These are phyloP conservation scores for Daldinia bambusicola DNA, from an alignment of 495 filamentous ascomycete species.

Conservation along the genomic window DNA sequence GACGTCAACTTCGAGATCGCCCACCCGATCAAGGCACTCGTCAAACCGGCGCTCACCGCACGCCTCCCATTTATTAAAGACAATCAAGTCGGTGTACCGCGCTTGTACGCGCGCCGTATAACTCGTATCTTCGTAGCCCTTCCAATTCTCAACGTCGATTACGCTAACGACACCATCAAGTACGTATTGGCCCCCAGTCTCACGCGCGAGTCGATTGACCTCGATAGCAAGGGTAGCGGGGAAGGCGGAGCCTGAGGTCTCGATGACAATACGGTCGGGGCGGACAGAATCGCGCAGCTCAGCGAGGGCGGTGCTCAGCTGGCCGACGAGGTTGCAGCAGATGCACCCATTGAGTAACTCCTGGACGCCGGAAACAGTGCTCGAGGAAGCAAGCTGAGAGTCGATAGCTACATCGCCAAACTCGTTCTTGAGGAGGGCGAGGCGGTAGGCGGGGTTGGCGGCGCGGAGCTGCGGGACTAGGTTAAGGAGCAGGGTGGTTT, in stretches of 20 bases:
- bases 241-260: conserved; percentile 89
- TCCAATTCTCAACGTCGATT: conserved; percentile 97
- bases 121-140: conserved; percentile 90
- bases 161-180: conserved; percentile 93
- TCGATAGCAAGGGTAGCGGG: conserved; percentile 92
- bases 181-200: conserved; percentile 71
- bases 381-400: conserved; percentile 83
- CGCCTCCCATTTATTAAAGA: conserved; percentile 96
- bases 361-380: conserved; percentile 85
- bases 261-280: conserved; percentile 90
- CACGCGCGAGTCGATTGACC: conserved; percentile 79
- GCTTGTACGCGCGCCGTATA: conserved; percentile 84
- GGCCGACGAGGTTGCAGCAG: conserved; percentile 96
- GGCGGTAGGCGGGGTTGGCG: conserved; percentile 71
- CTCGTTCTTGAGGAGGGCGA: conserved; percentile 98
- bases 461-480: conserved; percentile 84
- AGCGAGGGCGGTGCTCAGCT: conserved; percentile 80
- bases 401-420: conserved; percentile 95
- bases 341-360: conserved; percentile 97
- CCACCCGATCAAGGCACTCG: conserved; percentile 81
- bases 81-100: conserved; percentile 89
- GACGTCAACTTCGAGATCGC: conserved; percentile 83
- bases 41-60: conserved; percentile 79
- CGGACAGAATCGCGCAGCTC: conserved; percentile 67
- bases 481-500: conserved; percentile 91